Conservation (phyloP, 2,329 filamentous ascomycete species). For the Botrytis elliptica region DNA sequence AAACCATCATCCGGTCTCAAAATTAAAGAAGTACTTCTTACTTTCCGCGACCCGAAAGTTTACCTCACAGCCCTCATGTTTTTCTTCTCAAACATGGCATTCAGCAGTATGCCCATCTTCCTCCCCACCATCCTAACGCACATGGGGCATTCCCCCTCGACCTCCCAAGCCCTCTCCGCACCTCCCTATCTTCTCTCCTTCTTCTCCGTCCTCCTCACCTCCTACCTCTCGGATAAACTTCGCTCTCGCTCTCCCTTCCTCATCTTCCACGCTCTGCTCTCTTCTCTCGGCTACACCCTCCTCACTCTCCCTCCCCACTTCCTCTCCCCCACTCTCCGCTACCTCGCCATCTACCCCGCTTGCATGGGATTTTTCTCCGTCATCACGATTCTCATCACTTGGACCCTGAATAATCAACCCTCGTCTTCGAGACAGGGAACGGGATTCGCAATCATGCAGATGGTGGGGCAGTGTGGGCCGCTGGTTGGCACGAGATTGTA, state of each 20-base stretch:
- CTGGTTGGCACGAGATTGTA: conserved; percentile 55
- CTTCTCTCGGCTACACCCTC: conserved; percentile 57
- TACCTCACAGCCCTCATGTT: conserved; percentile 81
- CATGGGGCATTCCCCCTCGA: conserved; percentile 68
- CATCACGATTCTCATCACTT: conserved; percentile 81
- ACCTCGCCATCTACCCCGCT: conserved; percentile 76
- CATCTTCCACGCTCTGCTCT: conserved; percentile 66
- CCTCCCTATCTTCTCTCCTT: conserved; percentile 81
- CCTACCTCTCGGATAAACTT: conserved; percentile 67
- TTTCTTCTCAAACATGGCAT: conserved; percentile 84
- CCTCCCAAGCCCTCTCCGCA: conserved; percentile 75
- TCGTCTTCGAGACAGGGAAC: conserved; percentile 67
- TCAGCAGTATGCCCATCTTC: conserved; percentile 84
- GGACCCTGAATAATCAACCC: conserved; percentile 84
- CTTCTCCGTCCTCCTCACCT: conserved; percentile 66
- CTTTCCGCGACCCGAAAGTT: conserved; percentile 63
- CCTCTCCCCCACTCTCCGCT: conserved; percentile 59
- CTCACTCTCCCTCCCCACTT: conserved; percentile 62
- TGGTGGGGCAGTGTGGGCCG: conserved; percentile 54
- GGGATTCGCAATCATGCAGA: conserved; percentile 76
- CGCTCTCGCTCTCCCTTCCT: conserved; percentile 64
- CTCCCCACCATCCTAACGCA: conserved; percentile 75
- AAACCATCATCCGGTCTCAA: conserved; percentile 45
- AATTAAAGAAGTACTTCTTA: conserved; percentile 55
- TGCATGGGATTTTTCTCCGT: conserved; percentile 79